phyloP scores from a whole-genome alignment of 345 rosid species.

The Eucalyptus polyanthemos region DNA sequence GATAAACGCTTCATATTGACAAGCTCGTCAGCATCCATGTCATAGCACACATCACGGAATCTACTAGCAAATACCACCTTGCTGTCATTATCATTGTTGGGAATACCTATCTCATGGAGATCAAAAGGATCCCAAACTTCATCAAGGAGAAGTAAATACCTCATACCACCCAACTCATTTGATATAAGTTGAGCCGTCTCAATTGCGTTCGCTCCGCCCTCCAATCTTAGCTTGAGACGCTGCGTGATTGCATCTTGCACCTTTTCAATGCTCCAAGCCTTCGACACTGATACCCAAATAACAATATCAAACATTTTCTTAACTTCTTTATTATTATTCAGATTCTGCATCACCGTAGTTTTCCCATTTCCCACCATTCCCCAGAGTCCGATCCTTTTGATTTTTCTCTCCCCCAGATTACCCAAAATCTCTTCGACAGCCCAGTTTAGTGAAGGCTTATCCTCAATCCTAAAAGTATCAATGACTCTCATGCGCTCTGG shows the following conservation, averaged over 20 bases:
- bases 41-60: not conserved
- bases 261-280: not conserved
- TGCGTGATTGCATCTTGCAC: no score
- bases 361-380: slow-evolving; percentile 20
- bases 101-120: slow-evolving; percentile 4
- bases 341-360: slow-evolving; percentile 18
- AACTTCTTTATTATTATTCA: slow-evolving; percentile 6
- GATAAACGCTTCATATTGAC: slow-evolving; percentile 1
- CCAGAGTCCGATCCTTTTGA: slow-evolving; percentile 8
- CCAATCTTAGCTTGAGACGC: no score
- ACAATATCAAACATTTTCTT: slow-evolving; percentile 13
- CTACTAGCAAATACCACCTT: slow-evolving; percentile 17
- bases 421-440: not conserved
- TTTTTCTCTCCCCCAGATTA: not conserved
- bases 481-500: not conserved
- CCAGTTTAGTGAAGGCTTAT: not conserved
- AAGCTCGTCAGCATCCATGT: slow-evolving; percentile 1
- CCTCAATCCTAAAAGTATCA: not conserved
- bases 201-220: no score
- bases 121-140: slow-evolving; percentile 5
- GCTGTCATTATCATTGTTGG: not conserved
- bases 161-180: not conserved
- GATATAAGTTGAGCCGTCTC: no score
- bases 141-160: slow-evolving; percentile 16
- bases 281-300: slow-evolving; percentile 3